Conservation (phyloP, 176 grass and related monocot genomes). For the Zea luxurians region DNA sequence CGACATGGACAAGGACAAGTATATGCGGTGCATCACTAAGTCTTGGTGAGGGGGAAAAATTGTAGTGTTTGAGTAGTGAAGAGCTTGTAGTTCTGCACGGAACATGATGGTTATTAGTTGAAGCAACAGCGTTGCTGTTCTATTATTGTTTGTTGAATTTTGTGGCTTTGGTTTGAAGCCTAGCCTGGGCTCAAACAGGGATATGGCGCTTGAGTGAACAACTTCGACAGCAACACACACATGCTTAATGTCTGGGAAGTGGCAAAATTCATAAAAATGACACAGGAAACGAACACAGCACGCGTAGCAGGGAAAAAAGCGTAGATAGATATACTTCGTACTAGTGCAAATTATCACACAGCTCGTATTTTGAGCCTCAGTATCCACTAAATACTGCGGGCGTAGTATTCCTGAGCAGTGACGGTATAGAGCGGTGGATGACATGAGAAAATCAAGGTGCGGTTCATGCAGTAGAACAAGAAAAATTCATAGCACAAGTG, state of each 20-base stretch:
- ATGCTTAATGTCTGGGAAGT: not conserved
- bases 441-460: no score
- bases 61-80: conserved; percentile 49
- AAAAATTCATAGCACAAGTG: no score
- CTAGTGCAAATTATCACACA: no score
- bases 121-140: conserved; percentile 5
- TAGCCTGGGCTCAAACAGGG: not conserved
- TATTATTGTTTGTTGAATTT: conserved; percentile 20
- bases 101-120: conserved; percentile 41
- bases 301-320: no score
- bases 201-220: no score
- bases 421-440: no score
- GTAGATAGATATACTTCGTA: no score
- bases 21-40: conserved; percentile 26
- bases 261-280: not conserved
- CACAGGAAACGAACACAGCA: not conserved
- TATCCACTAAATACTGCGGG: no score
- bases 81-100: conserved; percentile 46
- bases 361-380: no score
- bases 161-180: not conserved
- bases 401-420: no score
- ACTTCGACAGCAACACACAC: not conserved
- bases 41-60: conserved; percentile 3
- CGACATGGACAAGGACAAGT: not conserved
- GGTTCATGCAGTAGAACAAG: no score